Percentiles rank a stretch among this genome's conserved stretches.
These are phyloP conservation scores for Xylaria sp. DNA, from an alignment of 2,329 filamentous ascomycete species.

Conservation along the genomic window DNA sequence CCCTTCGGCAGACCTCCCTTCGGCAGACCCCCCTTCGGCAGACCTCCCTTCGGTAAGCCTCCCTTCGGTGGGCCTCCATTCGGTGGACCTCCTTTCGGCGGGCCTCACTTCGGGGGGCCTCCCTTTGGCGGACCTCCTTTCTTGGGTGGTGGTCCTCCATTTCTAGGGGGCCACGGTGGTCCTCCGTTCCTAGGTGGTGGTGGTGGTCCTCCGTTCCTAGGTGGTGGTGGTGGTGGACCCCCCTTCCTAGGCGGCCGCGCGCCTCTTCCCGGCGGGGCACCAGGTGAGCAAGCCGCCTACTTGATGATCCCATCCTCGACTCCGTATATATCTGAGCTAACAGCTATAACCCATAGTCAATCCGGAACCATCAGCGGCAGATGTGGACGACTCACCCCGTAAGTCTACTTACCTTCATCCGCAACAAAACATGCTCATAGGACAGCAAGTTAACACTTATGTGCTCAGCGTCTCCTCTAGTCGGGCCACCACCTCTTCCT, in stretches of 20 bases:
- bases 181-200: neutral
- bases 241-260: neutral
- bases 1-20: neutral
- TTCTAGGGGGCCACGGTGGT: no score
- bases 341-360: neutral
- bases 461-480: neutral
- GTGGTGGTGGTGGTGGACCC: no score
- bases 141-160: no score
- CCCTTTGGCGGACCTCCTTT: no score
- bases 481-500: neutral
- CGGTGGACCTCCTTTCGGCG: neutral
- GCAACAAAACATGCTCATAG: neutral
- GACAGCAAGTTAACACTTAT: neutral
- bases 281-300: neutral
- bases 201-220: neutral
- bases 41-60: neutral
- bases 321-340: neutral
- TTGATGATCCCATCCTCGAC: neutral
- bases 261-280: neutral
- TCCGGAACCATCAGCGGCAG: neutral
- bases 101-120: neutral
- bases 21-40: neutral
- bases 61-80: no score
- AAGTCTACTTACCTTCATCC: neutral
- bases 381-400: neutral